These are phyloP conservation scores for Talaromyces wortmannii DNA, from an alignment of 495 filamentous ascomycete species.

Conservation along the genomic window DNA sequence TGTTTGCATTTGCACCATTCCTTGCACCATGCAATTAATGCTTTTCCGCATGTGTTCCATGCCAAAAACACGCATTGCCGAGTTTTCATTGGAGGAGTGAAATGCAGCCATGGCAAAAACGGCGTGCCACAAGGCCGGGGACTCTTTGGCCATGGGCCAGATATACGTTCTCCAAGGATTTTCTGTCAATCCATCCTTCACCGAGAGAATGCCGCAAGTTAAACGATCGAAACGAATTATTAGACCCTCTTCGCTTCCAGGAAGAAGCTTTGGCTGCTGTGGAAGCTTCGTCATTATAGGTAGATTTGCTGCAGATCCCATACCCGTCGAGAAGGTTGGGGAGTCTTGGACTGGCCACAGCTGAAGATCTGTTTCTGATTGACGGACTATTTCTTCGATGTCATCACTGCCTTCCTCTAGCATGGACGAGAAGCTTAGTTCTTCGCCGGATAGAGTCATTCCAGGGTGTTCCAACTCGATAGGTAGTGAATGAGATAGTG, in stretches of 20 bases:
- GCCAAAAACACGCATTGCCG: constrained; percentile 53
- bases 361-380: constrained; percentile 28
- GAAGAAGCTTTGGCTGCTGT: constrained; percentile 35
- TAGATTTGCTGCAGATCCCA: background rate
- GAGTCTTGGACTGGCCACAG: constrained; percentile 16
- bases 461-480: background rate
- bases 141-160: constrained; percentile 63
- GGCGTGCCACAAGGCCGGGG: constrained; percentile 67
- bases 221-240: constrained; percentile 60
- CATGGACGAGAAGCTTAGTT: constrained; percentile 8
- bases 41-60: constrained; percentile 69
- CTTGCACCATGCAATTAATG: constrained; percentile 49
- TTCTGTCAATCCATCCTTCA: constrained; percentile 63
- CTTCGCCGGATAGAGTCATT: background rate
- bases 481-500: constrained; percentile 2
- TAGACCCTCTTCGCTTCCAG: constrained; percentile 56
- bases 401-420: constrained; percentile 42
- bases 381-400: constrained; percentile 55
- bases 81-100: constrained; percentile 56
- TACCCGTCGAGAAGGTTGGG: background rate
- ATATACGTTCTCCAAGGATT: constrained; percentile 74
- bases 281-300: constrained; percentile 6
- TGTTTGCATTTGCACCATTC: constrained; percentile 52
- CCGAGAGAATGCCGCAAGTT: constrained; percentile 71
- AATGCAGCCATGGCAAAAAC: constrained; percentile 71